Percentiles rank a stretch among this genome's conserved stretches.
phyloP scores from a whole-genome alignment of 2,329 filamentous ascomycete genomes.

The Pseudogymnoascus pannorum region DNA sequence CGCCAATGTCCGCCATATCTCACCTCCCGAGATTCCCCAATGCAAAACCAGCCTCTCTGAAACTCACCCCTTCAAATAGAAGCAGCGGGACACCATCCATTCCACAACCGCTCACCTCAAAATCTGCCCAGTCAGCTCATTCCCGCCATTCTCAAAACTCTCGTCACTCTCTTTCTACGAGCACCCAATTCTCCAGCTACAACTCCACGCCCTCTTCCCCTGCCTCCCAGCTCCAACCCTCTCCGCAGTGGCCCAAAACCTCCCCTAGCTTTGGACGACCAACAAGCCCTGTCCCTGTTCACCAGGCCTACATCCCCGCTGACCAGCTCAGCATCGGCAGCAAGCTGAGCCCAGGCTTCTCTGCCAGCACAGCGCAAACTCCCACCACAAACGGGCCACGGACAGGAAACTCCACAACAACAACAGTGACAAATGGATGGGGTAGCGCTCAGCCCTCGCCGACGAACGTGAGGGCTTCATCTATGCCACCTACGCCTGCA shows the following conservation, averaged over 20 bases:
- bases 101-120: conserved; percentile 7
- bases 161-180: not conserved
- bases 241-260: conserved; percentile 1
- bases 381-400: not conserved
- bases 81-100: conserved; percentile 9
- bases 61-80: not conserved
- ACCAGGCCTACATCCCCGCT: conserved; percentile 4
- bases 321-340: conserved; percentile 6
- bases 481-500: not conserved
- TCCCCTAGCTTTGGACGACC: not conserved
- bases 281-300: not conserved
- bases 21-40: conserved; percentile 13
- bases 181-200: conserved; percentile 6
- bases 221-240: not conserved
- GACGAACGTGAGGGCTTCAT: not conserved
- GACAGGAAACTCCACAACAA: not conserved
- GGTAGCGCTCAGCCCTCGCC: not conserved
- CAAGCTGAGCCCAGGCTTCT: conserved; percentile 1
- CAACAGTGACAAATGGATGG: not conserved
- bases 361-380: not conserved
- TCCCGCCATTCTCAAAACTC: not conserved
- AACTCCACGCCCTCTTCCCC: conserved; percentile 2
- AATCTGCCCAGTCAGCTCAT: not conserved
- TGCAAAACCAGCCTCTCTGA: not conserved
- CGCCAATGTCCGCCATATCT: conserved; percentile 8